Percentiles rank a stretch among this genome's conserved stretches.
phyloP scores from a whole-genome alignment of 306 rosid species.

The Quercus gilva region DNA sequence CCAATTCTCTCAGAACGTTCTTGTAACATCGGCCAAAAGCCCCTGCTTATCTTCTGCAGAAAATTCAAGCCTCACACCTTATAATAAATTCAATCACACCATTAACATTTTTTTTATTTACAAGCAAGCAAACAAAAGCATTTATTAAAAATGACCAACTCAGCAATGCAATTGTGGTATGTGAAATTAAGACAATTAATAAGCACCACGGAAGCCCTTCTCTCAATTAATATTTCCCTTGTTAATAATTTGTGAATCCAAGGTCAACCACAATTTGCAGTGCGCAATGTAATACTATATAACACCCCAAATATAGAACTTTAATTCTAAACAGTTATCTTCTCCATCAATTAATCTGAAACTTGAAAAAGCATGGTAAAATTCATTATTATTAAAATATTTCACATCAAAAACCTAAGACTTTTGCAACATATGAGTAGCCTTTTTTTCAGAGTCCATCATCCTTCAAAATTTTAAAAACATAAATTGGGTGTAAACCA shows the following conservation, averaged over 20 bases:
- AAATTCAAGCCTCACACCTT: too few relatives aligned
- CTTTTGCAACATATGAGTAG: background rate
- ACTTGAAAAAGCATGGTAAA: background rate
- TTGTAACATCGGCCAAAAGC: too few relatives aligned
- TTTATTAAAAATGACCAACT: too few relatives aligned
- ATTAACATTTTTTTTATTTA: too few relatives aligned
- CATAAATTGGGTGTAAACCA: background rate
- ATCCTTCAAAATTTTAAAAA: conserved; percentile 14
- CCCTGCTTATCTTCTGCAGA: too few relatives aligned
- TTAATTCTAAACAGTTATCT: background rate
- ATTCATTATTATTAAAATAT: background rate
- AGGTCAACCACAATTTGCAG: background rate
- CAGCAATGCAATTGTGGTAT: too few relatives aligned
- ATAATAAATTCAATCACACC: too few relatives aligned
- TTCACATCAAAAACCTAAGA: background rate
- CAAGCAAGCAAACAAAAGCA: too few relatives aligned
- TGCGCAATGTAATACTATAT: background rate
- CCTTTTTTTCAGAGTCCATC: background rate
- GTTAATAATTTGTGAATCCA: background rate
- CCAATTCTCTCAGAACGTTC: too few relatives aligned
- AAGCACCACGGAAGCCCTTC: too few relatives aligned
- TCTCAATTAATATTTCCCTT: too few relatives aligned
- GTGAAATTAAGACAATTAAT: too few relatives aligned
- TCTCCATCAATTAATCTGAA: background rate
- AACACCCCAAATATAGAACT: background rate